Evolutionary conservation across 257 asterid genomes (phyloP), one percentile per base, ranked within the genome.

Genomic region (Solanum peruvianum): DNA sequence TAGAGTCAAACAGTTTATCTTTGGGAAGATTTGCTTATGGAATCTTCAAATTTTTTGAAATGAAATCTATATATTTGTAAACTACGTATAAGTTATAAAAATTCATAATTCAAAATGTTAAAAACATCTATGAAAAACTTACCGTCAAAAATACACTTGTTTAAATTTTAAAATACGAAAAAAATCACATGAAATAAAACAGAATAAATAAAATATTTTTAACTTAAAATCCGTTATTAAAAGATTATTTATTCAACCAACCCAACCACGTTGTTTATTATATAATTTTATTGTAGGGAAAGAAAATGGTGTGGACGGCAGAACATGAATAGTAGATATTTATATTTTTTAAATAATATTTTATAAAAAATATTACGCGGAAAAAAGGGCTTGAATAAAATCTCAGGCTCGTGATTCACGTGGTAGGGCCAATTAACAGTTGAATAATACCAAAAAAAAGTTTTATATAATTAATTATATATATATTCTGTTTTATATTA

Each of bases 171-270:
- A 33, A 33, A 33, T 33, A 1, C 1, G 5, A 33, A 33, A 33
- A 33, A 1, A 0, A 0, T 33, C 35, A 33, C 35, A 33, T 33
- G 4, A 33, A 33, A 33, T 33, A 1, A 33, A 33, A 4, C 5
- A 33, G 1, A 33, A 33, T 0, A 33, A 4, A 1, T 33, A 9
- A 0, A 9, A 1, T 0, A 23, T 60, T 9, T 23, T 21, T 2
- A 4, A 4, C 13, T 9, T 9, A 1, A 9, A 0, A 60, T 5
- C 4, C 6, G 2, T 21, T 0, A 60, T 10, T 10, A 23, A 23
- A 4, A 60, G 0, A 23, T 23, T 7, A 23, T 13, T 20, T 23
- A 5, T 60, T 60, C 15, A 10, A 60, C 3, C 7, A 23, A 23
- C 7, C 13, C 27, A 27, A 27, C 27, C 11, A 2, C 3, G 2